These are phyloP conservation scores for Pleurotus sapidus DNA, from an alignment of 768 basidiomycete genomes.

Conservation along the genomic window DNA sequence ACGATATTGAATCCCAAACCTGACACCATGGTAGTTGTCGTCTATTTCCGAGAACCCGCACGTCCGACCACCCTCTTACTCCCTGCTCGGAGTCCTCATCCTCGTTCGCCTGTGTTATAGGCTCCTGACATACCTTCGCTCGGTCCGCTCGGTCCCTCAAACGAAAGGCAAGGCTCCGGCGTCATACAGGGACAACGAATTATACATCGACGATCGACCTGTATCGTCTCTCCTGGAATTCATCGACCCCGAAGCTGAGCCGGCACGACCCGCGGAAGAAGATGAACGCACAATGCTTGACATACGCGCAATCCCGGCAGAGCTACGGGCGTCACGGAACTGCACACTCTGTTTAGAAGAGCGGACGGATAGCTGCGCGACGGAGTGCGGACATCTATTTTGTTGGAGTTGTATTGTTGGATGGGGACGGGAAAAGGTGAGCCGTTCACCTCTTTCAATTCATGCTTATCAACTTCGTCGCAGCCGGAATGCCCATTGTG, in stretches of 20 bases:
- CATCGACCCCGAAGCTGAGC: constrained; percentile 49
- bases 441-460: constrained; percentile 10
- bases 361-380: constrained; percentile 76
- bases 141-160: constrained; percentile 21
- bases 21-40: constrained; percentile 51
- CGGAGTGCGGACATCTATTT: constrained; percentile 88
- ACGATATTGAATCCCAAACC: not conserved
- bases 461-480: not conserved
- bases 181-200: constrained; percentile 24
- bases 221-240: constrained; percentile 54
- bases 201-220: constrained; percentile 58
- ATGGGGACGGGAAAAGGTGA: constrained; percentile 86
- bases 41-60: constrained; percentile 69
- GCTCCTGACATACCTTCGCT: constrained; percentile 43
- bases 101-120: constrained; percentile 63
- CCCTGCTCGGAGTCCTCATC: constrained; percentile 78
- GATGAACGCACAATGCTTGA: constrained; percentile 69
- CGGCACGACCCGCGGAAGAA: constrained; percentile 60
- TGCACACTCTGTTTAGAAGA: constrained; percentile 88
- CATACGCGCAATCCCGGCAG: constrained; percentile 49
- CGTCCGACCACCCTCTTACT: constrained; percentile 78
- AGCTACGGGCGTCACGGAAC: constrained; percentile 54
- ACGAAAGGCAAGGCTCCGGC: constrained; percentile 31
- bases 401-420: constrained; percentile 89
- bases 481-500: constrained; percentile 88